A percentile compares a stretch with the other conserved stretches of the same genome.
Evolutionary conservation across 352 stramenopile species (phyloP).

Genomic region (Phytophthora foliorum): DNA sequence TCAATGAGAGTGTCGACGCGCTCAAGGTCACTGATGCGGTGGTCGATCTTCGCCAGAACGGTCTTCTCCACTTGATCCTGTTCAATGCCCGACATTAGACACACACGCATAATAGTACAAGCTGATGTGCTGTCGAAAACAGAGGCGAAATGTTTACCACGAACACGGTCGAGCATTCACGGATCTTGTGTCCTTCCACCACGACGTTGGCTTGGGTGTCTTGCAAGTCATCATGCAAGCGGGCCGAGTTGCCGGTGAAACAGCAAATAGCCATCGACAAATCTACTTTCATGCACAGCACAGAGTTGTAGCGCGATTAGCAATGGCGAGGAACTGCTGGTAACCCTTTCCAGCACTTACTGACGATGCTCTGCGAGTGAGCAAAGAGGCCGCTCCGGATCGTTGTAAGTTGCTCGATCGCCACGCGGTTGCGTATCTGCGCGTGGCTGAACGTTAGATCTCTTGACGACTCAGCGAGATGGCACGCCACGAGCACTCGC

Average conservation of each 20-base stretch:
- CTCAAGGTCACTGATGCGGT: conserved; percentile 47
- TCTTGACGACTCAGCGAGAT: conserved; percentile 55
- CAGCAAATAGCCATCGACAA: conserved; percentile 42
- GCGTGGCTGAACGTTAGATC: conserved; percentile 66
- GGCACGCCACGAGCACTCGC: conserved; percentile 61
- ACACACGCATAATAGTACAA: background rate
- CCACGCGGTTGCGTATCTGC: conserved; percentile 45
- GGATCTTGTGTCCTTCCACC: conserved; percentile 29
- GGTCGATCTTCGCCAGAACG: conserved; percentile 56
- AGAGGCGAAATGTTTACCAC: conserved; percentile 23
- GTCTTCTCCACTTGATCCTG: conserved; percentile 54
- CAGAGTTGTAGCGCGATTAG: background rate
- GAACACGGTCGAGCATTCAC: conserved; percentile 33
- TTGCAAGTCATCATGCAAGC: conserved; percentile 26
- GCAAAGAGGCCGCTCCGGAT: conserved; percentile 51
- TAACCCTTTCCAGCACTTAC: conserved; percentile 33
- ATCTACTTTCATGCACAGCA: conserved; percentile 19
- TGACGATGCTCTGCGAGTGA: conserved; percentile 61
- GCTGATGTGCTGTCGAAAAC: background rate
- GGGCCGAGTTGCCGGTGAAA: conserved; percentile 33
- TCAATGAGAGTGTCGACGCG: conserved; percentile 50
- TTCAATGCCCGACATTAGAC: background rate
- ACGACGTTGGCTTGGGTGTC: conserved; percentile 12
- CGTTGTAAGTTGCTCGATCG: conserved; percentile 53
- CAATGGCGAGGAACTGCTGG: background rate